Conservation (phyloP, 768 basidiomycete genomes). For the Flagelloscypha sp. region DNA sequence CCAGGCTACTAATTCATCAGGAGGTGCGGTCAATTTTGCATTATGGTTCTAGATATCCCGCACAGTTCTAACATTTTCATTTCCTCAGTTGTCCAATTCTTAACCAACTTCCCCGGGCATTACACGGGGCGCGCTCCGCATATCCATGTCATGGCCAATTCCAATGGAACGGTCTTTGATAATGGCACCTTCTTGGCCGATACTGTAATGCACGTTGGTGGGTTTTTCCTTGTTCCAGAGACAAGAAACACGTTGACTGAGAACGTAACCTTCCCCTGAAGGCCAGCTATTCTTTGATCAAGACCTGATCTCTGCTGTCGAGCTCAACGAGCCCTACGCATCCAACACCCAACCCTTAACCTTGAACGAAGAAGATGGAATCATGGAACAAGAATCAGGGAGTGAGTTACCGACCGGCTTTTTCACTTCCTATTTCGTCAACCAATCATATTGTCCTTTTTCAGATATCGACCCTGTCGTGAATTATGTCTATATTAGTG, state of each 20-base stretch:
- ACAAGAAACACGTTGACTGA: too few species aligned
- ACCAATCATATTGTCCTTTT: too few species aligned
- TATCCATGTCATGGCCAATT: constrained; percentile 5
- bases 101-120: constrained; percentile 6
- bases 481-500: constrained; percentile 10
- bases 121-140: constrained; percentile 7
- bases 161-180: constrained; percentile 2
- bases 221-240: constrained; percentile 1
- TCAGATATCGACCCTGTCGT: constrained; percentile 9
- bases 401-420: too few species aligned
- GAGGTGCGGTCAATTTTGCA: too few species aligned
- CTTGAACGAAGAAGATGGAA: constrained; percentile 10
- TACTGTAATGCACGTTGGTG: constrained; percentile 1
- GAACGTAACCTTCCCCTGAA: too few species aligned
- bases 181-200: constrained; percentile 3
- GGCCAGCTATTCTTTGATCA: background rate
- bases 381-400: constrained; percentile 5
- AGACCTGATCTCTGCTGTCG: background rate
- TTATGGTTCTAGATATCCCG: too few species aligned
- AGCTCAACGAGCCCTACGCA: background rate
- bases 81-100: constrained; percentile 2
- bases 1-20: too few species aligned
- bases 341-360: constrained; percentile 4
- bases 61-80: too few species aligned
- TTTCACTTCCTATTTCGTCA: too few species aligned